Evolutionary conservation across 1,284 basidiomycete species (phyloP).

Genomic region (Leccinum solheimii): DNA sequence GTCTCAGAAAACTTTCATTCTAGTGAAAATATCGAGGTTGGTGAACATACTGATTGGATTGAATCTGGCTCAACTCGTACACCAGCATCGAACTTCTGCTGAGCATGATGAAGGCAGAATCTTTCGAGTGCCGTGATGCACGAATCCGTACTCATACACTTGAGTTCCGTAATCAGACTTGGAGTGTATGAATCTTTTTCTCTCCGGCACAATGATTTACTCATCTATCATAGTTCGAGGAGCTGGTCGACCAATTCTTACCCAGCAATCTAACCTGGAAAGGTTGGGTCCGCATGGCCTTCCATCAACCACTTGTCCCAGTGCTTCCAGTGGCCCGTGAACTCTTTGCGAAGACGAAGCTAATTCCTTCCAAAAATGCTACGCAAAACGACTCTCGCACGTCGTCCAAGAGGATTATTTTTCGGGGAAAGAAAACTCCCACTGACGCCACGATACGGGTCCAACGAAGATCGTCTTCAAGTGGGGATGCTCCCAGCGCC

Average conservation of each 20-base stretch:
- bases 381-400: slow-evolving; percentile 34
- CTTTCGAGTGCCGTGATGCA: slow-evolving; percentile 72
- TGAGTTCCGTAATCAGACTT: slow-evolving; percentile 86
- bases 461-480: slow-evolving; percentile 27
- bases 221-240: slow-evolving; percentile 60
- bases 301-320: slow-evolving; percentile 72
- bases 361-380: slow-evolving; percentile 51
- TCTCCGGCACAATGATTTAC: slow-evolving; percentile 5
- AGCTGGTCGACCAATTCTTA: slow-evolving; percentile 79
- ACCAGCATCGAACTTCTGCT: slow-evolving; percentile 63
- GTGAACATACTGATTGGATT: slow-evolving; percentile 26
- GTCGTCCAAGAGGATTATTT: slow-evolving; percentile 24
- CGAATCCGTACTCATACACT: slow-evolving; percentile 72
- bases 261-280: slow-evolving; percentile 74
- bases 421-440: slow-evolving; percentile 24
- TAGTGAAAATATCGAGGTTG: slow-evolving; percentile 76
- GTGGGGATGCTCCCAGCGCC: slow-evolving; percentile 5
- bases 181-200: slow-evolving; percentile 59
- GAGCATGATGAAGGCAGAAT: slow-evolving; percentile 70
- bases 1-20: slow-evolving; percentile 81
- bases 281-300: slow-evolving; percentile 81
- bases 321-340: slow-evolving; percentile 74
- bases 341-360: slow-evolving; percentile 72
- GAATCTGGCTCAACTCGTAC: slow-evolving; percentile 16
- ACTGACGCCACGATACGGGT: slow-evolving; percentile 12